Percentiles rank a stretch among this genome's conserved stretches.
These are phyloP conservation scores for Nematocida ausubeli DNA, from an alignment of 371 early-diverging fungal species.

Conservation along the genomic window DNA sequence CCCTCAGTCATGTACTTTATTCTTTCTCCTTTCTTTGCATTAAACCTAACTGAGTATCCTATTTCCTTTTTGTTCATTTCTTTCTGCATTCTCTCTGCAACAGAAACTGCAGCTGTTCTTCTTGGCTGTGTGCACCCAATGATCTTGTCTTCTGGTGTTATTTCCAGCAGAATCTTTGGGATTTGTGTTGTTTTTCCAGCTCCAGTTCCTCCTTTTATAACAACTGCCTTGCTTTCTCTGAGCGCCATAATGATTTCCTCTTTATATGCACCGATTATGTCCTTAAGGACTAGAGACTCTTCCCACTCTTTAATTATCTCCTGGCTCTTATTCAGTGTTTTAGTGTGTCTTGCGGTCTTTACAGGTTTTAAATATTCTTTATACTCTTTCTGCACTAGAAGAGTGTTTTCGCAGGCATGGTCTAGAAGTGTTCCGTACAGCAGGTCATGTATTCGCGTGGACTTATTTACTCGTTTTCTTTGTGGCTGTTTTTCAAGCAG, in stretches of 20 bases:
- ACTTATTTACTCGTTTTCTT: no score
- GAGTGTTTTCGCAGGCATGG: neutral
- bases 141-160: constrained; percentile 42
- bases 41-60: constrained; percentile 58
- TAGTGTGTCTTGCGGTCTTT: neutral
- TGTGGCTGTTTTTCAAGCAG: neutral
- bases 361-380: neutral
- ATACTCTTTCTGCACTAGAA: neutral
- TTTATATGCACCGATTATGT: constrained; percentile 71
- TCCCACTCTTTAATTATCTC: neutral
- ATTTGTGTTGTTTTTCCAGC: constrained; percentile 62
- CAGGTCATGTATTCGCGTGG: neutral
- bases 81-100: constrained; percentile 50
- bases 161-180: constrained; percentile 55
- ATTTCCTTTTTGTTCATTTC: constrained; percentile 10
- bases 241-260: constrained; percentile 39
- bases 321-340: neutral
- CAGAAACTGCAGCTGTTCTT: constrained; percentile 55
- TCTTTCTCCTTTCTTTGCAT: constrained; percentile 23
- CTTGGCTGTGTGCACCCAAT: constrained; percentile 63
- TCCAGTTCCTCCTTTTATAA: constrained; percentile 61
- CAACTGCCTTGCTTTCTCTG: constrained; percentile 26
- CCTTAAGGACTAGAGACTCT: neutral
- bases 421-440: constrained; percentile 30
- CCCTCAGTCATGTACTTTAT: constrained; percentile 65